Conservation (phyloP, 371 early-diverging fungal species). For the Zancudomyces culisetae region DNA sequence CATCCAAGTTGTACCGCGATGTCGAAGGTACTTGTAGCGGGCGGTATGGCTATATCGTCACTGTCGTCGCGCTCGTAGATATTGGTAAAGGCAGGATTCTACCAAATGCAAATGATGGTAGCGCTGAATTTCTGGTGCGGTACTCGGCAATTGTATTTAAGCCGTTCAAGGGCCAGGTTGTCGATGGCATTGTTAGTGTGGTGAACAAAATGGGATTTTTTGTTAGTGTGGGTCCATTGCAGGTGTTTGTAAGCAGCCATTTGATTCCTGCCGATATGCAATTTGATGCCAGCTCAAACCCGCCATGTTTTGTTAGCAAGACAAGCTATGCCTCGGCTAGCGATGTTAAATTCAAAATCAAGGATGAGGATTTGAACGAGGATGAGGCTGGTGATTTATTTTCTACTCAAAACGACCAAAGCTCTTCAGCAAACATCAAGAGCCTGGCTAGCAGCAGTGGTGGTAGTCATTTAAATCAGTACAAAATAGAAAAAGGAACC, state of each 20-base stretch:
- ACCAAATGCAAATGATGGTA: conserved; percentile 54
- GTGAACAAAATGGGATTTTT: conserved; percentile 97
- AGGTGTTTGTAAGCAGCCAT: conserved; percentile 92
- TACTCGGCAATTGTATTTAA: conserved; percentile 96
- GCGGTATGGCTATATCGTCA: conserved; percentile 79
- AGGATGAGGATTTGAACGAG: too few relatives aligned
- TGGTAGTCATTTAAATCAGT: too few relatives aligned
- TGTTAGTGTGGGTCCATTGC: conserved; percentile 90
- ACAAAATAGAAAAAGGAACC: conserved; percentile 72
- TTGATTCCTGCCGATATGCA: conserved; percentile 74
- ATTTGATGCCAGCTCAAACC: conserved; percentile 71
- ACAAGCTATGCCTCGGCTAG: too few relatives aligned
- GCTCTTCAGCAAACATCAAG: too few relatives aligned
- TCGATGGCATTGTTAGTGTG: conserved; percentile 86
- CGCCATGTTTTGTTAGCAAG: too few relatives aligned
- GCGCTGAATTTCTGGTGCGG: conserved; percentile 79
- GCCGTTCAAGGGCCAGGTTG: conserved; percentile 92
- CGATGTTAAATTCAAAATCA: too few relatives aligned
- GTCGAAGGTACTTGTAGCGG: conserved; percentile 93
- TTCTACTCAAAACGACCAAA: too few relatives aligned
- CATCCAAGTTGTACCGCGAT: conserved; percentile 65
- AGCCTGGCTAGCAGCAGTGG: too few relatives aligned
- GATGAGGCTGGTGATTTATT: background rate
- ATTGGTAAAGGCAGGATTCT: conserved; percentile 74
- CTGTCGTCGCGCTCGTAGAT: conserved; percentile 58